Base-by-base conservation (phyloP, 306 rosid genomes). In the Vigna radiata region DNA sequence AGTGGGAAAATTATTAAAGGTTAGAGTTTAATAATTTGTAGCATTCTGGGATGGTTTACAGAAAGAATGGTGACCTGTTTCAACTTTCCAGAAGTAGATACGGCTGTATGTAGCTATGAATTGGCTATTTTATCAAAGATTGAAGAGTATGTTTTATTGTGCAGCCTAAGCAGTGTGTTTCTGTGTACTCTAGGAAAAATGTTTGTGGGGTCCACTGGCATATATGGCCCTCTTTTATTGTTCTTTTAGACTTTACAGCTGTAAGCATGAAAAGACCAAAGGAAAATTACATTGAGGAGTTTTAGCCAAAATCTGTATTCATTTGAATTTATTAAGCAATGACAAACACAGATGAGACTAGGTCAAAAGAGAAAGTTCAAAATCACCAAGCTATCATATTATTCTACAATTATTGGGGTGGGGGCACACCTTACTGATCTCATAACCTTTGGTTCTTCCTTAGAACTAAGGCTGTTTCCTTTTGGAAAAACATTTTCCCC, bases 161-260 rank as follows among this genome's bases (percentile, higher is more conserved):
- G 73, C 78, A 55, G 52, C 73, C 60, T 80, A 72, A 31, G 68
- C 68, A 80, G 63, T 63, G 54, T 75, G 72, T 64, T 84, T 84
- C 61, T 29, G 63, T 75, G 21, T 68, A 81, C 33, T 72, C 59
- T 39, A 21, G 25, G 25, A 19, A 46, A 55, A 85, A 59, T 46
- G 43, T 65, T 55, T 70, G 75, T 56, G 70, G 72, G 88, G 87
- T 47, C 89, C 86, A 83, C 89, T 14, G 43, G 31, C 68, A 68
- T 70, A 69, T 77, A 83, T 82, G 88, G 85, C 85, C 93, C 91
- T 84, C 86, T 86, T 81, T 83, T 76, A 60, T 80, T 93, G 92
- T 87, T 87, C 83, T 86, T 78, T 78, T 21, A 49, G 60, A 68
- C 97, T 88, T 94, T 91, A 94, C 96, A 94, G 97, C 90, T 90